These are phyloP conservation scores for Psidium guajava DNA, from an alignment of 345 rosid species.

Conservation along the genomic window DNA sequence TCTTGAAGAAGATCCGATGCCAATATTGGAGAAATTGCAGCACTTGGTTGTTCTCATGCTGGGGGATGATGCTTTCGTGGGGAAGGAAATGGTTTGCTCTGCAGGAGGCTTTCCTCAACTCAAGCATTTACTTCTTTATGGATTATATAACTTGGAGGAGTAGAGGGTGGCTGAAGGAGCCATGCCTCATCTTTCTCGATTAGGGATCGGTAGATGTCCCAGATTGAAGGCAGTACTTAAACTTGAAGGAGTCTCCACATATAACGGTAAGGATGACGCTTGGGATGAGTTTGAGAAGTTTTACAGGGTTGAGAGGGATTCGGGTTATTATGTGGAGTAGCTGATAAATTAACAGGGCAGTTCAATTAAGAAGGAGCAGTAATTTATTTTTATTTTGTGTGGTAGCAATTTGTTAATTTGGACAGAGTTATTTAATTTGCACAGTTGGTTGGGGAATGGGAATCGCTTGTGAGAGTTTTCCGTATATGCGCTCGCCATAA, in stretches of 20 bases:
- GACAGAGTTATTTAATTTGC: too few relatives aligned
- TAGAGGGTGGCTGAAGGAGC: slow-evolving; percentile 30
- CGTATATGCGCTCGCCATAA: too few relatives aligned
- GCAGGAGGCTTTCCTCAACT: slow-evolving; percentile 17
- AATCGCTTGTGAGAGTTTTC: too few relatives aligned
- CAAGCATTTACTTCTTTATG: slow-evolving; percentile 1
- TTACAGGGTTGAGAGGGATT: background rate
- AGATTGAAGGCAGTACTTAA: background rate
- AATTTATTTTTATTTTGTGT: too few relatives aligned
- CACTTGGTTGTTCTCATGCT: slow-evolving; percentile 15
- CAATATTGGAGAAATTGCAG: slow-evolving; percentile 27
- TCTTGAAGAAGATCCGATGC: slow-evolving; percentile 30
- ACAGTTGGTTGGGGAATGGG: too few relatives aligned
- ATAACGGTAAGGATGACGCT: background rate
- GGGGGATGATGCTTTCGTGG: background rate
- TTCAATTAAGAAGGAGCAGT: too few relatives aligned
- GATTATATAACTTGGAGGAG: slow-evolving; percentile 4
- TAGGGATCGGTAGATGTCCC: fast-evolving
- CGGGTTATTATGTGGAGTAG: too few relatives aligned
- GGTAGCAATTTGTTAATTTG: too few relatives aligned
- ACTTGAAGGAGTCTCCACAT: background rate
- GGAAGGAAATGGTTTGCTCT: slow-evolving; percentile 18
- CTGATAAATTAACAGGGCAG: too few relatives aligned
- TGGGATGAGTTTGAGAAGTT: background rate
- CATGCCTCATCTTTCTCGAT: slow-evolving; percentile 6